A percentile compares a stretch with the other conserved stretches of the same genome.
These are phyloP conservation scores for Leishmania gerbilli DNA, from an alignment of 208 protist species.

Conservation along the genomic window DNA sequence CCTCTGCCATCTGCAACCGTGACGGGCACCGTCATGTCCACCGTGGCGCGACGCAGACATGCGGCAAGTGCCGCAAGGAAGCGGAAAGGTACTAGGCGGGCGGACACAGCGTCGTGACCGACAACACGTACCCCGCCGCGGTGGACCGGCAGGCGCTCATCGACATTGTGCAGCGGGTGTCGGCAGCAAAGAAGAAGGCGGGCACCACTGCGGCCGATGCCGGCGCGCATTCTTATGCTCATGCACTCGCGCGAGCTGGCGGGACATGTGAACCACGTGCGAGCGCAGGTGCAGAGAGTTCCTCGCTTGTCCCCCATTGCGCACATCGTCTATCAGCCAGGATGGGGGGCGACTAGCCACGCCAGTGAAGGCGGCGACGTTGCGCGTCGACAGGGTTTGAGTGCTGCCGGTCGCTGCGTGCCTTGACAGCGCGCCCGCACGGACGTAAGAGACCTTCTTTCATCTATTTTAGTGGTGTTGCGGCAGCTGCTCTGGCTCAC, in stretches of 20 bases:
- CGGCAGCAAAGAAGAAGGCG: neutral
- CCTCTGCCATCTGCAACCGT: slow-evolving; percentile 69
- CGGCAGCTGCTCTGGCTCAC: neutral
- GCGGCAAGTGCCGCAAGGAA: slow-evolving; percentile 61
- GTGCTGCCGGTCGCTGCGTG: slow-evolving; percentile 57
- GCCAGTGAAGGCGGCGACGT: slow-evolving; percentile 29
- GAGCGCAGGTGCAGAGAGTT: slow-evolving; percentile 40
- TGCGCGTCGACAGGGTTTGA: slow-evolving; percentile 46
- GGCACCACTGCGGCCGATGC: slow-evolving; percentile 7
- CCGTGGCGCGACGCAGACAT: slow-evolving; percentile 77
- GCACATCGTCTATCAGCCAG: slow-evolving; percentile 59
- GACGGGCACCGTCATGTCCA: slow-evolving; percentile 83
- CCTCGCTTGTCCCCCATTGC: slow-evolving; percentile 52
- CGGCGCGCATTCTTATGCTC: slow-evolving; percentile 79
- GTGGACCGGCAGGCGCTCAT: slow-evolving; percentile 64
- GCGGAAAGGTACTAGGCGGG: slow-evolving; percentile 39
- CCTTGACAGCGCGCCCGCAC: slow-evolving; percentile 50
- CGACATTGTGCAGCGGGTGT: slow-evolving; percentile 33
- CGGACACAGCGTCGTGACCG: slow-evolving; percentile 84
- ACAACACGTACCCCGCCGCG: slow-evolving; percentile 90
- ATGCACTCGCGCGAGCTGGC: slow-evolving; percentile 52
- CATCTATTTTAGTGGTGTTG: slow-evolving; percentile 32
- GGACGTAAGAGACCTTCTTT: slow-evolving; percentile 40
- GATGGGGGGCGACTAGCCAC: slow-evolving; percentile 28
- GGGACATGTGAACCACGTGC: slow-evolving; percentile 80